phyloP scores from a whole-genome alignment of 371 early-diverging fungal genomes.

The Parasitella parasitica region DNA sequence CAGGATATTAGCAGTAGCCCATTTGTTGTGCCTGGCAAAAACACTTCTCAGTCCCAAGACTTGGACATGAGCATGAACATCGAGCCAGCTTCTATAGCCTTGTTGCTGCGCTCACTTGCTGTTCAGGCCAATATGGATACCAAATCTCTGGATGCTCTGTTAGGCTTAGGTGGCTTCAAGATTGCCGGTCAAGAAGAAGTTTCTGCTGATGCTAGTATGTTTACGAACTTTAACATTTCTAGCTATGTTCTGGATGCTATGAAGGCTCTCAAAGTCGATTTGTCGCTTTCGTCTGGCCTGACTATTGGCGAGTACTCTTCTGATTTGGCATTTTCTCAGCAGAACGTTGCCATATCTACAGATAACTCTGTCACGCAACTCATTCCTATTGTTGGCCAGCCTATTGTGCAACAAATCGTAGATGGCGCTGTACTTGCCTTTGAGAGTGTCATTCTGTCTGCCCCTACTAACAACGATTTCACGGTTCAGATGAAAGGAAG shows the following conservation, averaged over 20 bases:
- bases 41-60: conserved; percentile 31
- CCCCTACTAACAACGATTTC: conserved; percentile 48
- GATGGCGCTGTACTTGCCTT: conserved; percentile 53
- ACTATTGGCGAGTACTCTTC: conserved; percentile 54
- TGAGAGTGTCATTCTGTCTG: conserved; percentile 46
- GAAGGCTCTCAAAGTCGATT: conserved; percentile 52
- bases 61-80: conserved; percentile 45
- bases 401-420: conserved; percentile 59
- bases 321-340: conserved; percentile 50
- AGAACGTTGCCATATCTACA: conserved; percentile 42
- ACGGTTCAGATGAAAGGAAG: conserved; percentile 56
- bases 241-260: conserved; percentile 52
- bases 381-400: conserved; percentile 60
- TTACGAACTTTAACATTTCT: conserved; percentile 50
- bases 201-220: conserved; percentile 37
- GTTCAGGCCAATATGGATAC: conserved; percentile 46
- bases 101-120: conserved; percentile 51
- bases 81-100: conserved; percentile 44
- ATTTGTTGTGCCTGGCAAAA: conserved; percentile 35
- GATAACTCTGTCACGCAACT: conserved; percentile 46
- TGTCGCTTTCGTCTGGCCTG: conserved; percentile 50
- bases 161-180: conserved; percentile 50
- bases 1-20: conserved; percentile 50
- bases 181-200: conserved; percentile 38
- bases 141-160: conserved; percentile 48